Percentiles rank a stretch among this genome's conserved stretches.
Conservation (phyloP, 2,329 filamentous ascomycete species). For the Epichloe typhina region DNA sequence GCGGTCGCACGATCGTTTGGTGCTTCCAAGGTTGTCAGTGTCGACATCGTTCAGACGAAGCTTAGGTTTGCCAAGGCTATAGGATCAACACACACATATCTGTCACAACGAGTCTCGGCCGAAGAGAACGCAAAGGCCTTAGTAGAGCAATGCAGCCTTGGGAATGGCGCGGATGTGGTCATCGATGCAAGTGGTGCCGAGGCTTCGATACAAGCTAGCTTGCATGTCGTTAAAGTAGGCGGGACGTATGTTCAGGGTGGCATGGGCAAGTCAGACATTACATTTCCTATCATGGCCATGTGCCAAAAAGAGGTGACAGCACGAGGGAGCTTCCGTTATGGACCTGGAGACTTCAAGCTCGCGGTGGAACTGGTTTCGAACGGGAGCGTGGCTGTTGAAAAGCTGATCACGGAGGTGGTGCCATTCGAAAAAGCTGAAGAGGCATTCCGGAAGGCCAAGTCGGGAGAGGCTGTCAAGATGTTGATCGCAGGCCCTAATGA, state of each 20-base stretch:
- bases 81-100: conserved; percentile 57
- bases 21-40: conserved; percentile 64
- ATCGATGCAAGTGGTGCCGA: conserved; percentile 73
- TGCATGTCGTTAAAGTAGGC: conserved; percentile 24
- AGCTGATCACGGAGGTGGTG: conserved; percentile 64
- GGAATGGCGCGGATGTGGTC: conserved; percentile 57
- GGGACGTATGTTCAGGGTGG: too few relatives aligned
- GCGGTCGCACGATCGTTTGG: conserved; percentile 76
- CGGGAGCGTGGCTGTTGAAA: conserved; percentile 68
- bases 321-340: conserved; percentile 82
- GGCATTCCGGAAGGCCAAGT: conserved; percentile 76
- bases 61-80: conserved; percentile 66
- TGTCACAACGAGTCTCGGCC: conserved; percentile 47
- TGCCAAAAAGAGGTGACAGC: conserved; percentile 81
- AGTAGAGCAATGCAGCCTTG: conserved; percentile 48
- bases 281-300: conserved; percentile 60
- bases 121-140: conserved; percentile 63
- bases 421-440: conserved; percentile 70
- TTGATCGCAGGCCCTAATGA: conserved; percentile 51
- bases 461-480: conserved; percentile 62
- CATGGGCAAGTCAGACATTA: too few relatives aligned
- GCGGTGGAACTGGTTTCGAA: conserved; percentile 63
- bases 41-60: conserved; percentile 73
- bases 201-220: conserved; percentile 59
- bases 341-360: conserved; percentile 72